Evolutionary conservation across 2,329 filamentous ascomycete genomes (phyloP), one percentile per base, ranked within the genome.

Genomic region (Apiospora malaysiana): DNA sequence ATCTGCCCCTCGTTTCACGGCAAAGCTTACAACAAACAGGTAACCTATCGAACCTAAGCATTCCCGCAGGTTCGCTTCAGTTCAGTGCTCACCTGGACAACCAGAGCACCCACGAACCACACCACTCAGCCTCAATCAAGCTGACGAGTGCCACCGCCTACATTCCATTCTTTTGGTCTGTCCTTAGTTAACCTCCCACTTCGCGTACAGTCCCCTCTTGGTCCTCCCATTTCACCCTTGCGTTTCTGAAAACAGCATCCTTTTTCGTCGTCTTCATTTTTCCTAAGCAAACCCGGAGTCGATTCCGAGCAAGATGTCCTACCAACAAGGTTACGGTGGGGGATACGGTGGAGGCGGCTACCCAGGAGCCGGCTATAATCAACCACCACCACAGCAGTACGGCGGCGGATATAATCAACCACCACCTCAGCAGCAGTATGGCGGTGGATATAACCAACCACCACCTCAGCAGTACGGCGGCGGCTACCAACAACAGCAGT

Each of bases 401-500:
- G 49, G 51, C 51, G 42, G 46, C 51, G 68, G 68, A 14, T 46
- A 66, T 14, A 40, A 66, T 25, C 63, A 66, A 40, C 71, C 71
- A 40, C 56, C 56, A 63, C 67, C 65, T 18, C 70, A 69, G 59
- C 68, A 25, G 40, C 68, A 69, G 5, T 47, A 69, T 8, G 49
- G 51, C 51, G 42, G 46, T 37, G 68, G 68, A 14, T 46, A 66
- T n/a, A 40, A 66, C 16, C 63, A 66, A 40, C 51, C 70, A 47
- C 69, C 69, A n/a, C 66, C 59, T 25, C 70, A 71, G 37, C 68
- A 69, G 18, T 42, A 69, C 21, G 51, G 43, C 59, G 42, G 45
- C 37, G 68, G 68, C 18, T 43, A 63, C 56, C 65, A 40, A 18
- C 59, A 73, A 66, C 77, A 78, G 37, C 74, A 77, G 18, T 73